Percentiles rank a stretch among this genome's conserved stretches.
phyloP scores from a whole-genome alignment of 2,329 filamentous ascomycete genomes.

The Aspergillus candidus region DNA sequence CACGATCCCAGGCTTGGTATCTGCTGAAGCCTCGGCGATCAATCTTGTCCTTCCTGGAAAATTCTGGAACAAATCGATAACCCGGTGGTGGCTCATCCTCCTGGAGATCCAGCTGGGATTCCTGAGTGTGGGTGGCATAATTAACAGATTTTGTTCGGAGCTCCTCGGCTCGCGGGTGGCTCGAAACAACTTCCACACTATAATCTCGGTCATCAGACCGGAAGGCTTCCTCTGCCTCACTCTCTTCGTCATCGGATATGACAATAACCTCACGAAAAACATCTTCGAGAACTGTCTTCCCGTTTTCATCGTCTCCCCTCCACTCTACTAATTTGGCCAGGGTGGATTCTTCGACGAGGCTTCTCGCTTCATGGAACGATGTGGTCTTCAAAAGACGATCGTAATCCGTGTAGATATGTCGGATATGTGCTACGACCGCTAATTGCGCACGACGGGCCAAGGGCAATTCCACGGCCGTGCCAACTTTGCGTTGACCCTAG shows the following conservation, averaged over 20 bases:
- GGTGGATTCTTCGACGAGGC: slow-evolving; percentile 49
- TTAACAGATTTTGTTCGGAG: slow-evolving; percentile 27
- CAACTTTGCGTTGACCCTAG: slow-evolving; percentile 52
- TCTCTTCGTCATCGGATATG: slow-evolving; percentile 56
- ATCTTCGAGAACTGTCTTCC: slow-evolving; percentile 51
- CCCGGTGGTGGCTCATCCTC: slow-evolving; percentile 34
- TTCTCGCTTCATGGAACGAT: slow-evolving; percentile 50
- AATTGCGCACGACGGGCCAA: slow-evolving; percentile 55
- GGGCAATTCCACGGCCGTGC: slow-evolving; percentile 49
- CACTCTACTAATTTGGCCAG: slow-evolving; percentile 56
- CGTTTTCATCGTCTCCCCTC: slow-evolving; percentile 55
- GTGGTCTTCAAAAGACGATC: slow-evolving; percentile 51
- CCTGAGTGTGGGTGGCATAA: slow-evolving; percentile 17
- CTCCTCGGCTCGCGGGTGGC: slow-evolving; percentile 30
- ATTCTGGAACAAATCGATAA: slow-evolving; percentile 31
- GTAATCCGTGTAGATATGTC: slow-evolving; percentile 58
- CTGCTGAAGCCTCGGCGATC: slow-evolving; percentile 42
- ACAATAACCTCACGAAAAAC: slow-evolving; percentile 60
- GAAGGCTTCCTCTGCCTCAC: slow-evolving; percentile 31
- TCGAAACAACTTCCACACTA: slow-evolving; percentile 41
- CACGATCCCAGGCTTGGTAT: slow-evolving; percentile 44
- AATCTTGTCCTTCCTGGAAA: slow-evolving; percentile 28
- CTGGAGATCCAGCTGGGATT: slow-evolving; percentile 22
- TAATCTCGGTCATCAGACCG: slow-evolving; percentile 26
- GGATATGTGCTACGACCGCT: slow-evolving; percentile 57